Evolutionary conservation across 2,329 filamentous ascomycete species (phyloP).

Genomic region (Bipolaris sorokiniana): DNA sequence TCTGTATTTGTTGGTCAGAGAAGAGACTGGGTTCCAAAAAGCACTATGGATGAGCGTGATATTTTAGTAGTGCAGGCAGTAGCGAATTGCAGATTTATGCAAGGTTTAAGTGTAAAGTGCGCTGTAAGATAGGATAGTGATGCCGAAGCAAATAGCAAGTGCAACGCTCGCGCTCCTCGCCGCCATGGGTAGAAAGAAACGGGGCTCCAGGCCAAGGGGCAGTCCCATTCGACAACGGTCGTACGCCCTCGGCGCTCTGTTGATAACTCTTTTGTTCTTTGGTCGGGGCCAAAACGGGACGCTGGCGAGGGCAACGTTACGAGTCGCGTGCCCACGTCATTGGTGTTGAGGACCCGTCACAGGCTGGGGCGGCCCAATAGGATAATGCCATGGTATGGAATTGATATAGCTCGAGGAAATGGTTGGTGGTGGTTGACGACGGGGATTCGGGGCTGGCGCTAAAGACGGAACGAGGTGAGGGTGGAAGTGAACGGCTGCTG

Average conservation of each 20-base stretch:
- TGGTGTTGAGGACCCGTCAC: conserved; percentile 6
- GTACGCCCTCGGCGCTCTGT: neutral
- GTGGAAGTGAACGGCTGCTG: conserved; percentile 16
- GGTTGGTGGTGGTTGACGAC: conserved; percentile 12
- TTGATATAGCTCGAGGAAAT: conserved; percentile 3
- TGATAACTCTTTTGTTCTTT: neutral
- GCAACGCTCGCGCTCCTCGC: neutral
- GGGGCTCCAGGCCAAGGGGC: neutral
- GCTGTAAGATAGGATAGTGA: neutral
- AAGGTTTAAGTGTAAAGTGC: neutral
- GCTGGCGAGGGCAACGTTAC: neutral
- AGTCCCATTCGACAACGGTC: too few species aligned
- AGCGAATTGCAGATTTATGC: neutral
- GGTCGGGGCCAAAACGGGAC: conserved; percentile 3
- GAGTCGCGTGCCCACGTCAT: conserved; percentile 17
- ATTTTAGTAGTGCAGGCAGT: conserved; percentile 37
- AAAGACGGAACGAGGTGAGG: conserved; percentile 8
- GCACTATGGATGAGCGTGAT: conserved; percentile 36
- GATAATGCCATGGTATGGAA: conserved; percentile 9
- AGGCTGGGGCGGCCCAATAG: conserved; percentile 2
- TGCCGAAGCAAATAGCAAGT: conserved; percentile 1
- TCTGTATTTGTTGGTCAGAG: neutral
- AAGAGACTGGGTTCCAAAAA: conserved; percentile 37
- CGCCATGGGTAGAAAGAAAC: neutral
- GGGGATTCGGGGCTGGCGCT: conserved; percentile 10